Evolutionary conservation across 331 rosid genomes (phyloP).

Genomic region (Acacia concinna): DNA sequence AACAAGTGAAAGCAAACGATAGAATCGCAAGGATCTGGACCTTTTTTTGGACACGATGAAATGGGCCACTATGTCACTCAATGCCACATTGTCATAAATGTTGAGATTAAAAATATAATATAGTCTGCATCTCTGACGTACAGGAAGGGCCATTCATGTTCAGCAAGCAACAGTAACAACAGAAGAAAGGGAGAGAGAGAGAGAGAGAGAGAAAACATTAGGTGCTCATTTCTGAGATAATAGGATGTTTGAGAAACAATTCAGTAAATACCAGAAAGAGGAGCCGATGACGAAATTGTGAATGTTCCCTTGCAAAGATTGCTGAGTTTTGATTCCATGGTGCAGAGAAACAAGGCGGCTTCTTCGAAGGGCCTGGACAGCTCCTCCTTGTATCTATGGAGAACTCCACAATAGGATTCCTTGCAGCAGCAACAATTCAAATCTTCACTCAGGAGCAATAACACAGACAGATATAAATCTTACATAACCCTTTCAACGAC

Average conservation of each 20-base stretch:
- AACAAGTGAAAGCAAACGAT: neutral
- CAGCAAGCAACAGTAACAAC: neutral
- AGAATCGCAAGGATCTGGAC: neutral
- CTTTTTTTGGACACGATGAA: neutral
- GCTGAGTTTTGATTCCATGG: slow-evolving; percentile 64
- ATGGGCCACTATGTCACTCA: too few relatives aligned
- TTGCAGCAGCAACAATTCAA: slow-evolving; percentile 27
- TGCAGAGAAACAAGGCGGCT: slow-evolving; percentile 60
- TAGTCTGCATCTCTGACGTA: neutral
- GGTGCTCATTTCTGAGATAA: neutral
- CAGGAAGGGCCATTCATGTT: slow-evolving; percentile 13
- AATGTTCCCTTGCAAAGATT: slow-evolving; percentile 67
- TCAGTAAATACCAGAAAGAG: slow-evolving; percentile 37
- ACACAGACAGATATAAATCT: neutral
- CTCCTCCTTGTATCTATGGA: slow-evolving; percentile 66
- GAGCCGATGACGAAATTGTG: slow-evolving; percentile 25
- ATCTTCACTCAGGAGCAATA: neutral
- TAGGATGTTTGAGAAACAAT: neutral
- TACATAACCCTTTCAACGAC: neutral
- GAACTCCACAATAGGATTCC: slow-evolving; percentile 70
- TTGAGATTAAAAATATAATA: neutral
- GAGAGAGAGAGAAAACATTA: neutral
- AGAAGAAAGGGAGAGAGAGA: neutral
- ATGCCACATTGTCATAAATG: neutral
- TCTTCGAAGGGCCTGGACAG: slow-evolving; percentile 66